Base-by-base conservation (phyloP, 164 flowering plant genomes). In the grape (Vitis vinifera) region DNA sequence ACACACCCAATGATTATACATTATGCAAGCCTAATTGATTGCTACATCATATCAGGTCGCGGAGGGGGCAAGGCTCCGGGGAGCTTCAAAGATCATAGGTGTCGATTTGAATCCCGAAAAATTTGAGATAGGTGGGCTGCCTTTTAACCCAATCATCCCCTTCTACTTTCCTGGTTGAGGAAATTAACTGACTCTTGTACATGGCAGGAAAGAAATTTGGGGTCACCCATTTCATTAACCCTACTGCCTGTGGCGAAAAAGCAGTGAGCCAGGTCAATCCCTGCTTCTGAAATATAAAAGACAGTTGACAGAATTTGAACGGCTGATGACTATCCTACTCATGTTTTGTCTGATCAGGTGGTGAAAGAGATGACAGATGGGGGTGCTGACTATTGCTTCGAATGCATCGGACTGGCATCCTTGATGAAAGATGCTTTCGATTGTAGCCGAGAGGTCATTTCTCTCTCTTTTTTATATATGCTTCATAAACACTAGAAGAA, bases 381-480 rank as follows among this genome's bases (percentile, higher is more conserved):
- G 7, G 97, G 97, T 10, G 94, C 87, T 9, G 98, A 92, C 64
- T 90, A 87, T 57, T 84, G 87, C 79, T 92, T 92, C 31, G 96
- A 90, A 72, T 92, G 96, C 69, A 66, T 92, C 52, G 97, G 97
- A 10, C 70, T 83, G 68, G 84, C 88, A 3, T 86, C 92, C 2
- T 12, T 82, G 6, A 82, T 90, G 91, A 65, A 65, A 2, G 90
- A 89, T 9, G 96, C 98, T 13, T 83, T 87, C 60, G 51, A 1
- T 8, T 80, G 88, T 51, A 78, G 74, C 67, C 77, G 90, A 53
- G 48, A 63, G 80, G 95, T 88, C 14, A 8, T 10, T 8, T 19
- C 29, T 37, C 14, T 59, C 70, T 50, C 48, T 68, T 13, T 31
- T 55, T 48, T 30, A 1, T 37, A 47, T 19, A 1, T 13, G 49